Percentiles rank a stretch among this genome's conserved stretches.
phyloP scores from a whole-genome alignment of 1,284 basidiomycete genomes.

The Leccinum griseonigrum region DNA sequence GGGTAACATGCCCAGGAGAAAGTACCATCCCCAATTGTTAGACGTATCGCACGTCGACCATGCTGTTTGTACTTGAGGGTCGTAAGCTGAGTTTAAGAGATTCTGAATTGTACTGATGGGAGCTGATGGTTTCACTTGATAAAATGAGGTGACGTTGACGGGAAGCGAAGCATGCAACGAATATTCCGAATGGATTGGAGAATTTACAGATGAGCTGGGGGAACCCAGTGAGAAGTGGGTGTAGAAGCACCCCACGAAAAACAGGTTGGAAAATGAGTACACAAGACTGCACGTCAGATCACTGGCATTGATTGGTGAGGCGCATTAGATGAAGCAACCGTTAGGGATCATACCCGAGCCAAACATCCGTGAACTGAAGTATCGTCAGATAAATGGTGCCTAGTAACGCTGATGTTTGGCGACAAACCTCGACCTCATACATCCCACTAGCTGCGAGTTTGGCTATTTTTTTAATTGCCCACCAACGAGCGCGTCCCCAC shows the following conservation, averaged over 20 bases:
- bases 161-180: neutral
- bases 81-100: constrained; percentile 9
- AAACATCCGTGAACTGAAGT: constrained; percentile 73
- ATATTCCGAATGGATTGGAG: neutral
- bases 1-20: constrained; percentile 58
- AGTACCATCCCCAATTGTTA: constrained; percentile 57
- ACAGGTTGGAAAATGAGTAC: constrained; percentile 74
- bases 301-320: constrained; percentile 39
- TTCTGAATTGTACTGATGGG: neutral
- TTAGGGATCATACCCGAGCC: constrained; percentile 61
- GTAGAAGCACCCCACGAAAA: constrained; percentile 75
- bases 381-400: neutral
- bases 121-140: neutral
- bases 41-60: constrained; percentile 17
- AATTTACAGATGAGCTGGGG: neutral
- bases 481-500: constrained; percentile 55
- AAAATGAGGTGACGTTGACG: neutral
- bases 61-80: constrained; percentile 10
- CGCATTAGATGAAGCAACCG: constrained; percentile 18
- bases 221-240: constrained; percentile 19
- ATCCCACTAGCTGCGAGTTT: constrained; percentile 70
- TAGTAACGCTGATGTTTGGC: neutral
- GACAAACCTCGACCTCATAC: constrained; percentile 68
- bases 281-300: constrained; percentile 82
- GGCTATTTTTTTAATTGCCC: constrained; percentile 69